These are phyloP conservation scores for Pascua guehoae DNA, from an alignment of 1,284 basidiomycete genomes.

Conservation along the genomic window DNA sequence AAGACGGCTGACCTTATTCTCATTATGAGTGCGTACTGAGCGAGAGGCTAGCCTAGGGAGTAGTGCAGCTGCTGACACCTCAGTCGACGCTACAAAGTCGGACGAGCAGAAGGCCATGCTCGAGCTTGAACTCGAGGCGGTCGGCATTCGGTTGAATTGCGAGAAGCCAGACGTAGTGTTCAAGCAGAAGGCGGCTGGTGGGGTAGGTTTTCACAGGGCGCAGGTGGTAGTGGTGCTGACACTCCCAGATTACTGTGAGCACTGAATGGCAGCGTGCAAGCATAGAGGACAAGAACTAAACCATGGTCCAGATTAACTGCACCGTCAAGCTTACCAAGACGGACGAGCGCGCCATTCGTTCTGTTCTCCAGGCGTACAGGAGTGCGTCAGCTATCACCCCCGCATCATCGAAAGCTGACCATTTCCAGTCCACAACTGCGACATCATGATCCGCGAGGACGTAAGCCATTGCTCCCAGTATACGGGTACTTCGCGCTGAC, in stretches of 20 bases:
- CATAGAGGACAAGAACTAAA: no score
- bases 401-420: conserved; percentile 6
- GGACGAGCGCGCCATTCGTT: conserved; percentile 89
- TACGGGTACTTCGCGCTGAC: background rate
- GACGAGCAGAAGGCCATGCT: conserved; percentile 83
- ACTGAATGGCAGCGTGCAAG: background rate
- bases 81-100: conserved; percentile 92
- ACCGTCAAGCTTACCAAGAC: conserved; percentile 92
- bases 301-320: conserved; percentile 64
- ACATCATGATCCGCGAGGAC: conserved; percentile 95
- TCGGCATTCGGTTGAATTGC: conserved; percentile 92
- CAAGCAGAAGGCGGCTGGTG: conserved; percentile 79
- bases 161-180: conserved; percentile 71
- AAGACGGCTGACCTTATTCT: conserved; percentile 96
- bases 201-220: conserved; percentile 57
- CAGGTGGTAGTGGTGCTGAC: background rate
- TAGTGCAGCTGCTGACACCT: no score
- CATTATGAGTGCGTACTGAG: conserved; percentile 75
- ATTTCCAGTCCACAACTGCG: conserved; percentile 74
- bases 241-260: conserved; percentile 10
- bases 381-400: conserved; percentile 34
- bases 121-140: conserved; percentile 90
- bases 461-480: conserved; percentile 52
- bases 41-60: background rate
- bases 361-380: conserved; percentile 80